Base-by-base conservation (phyloP, 2,329 filamentous ascomycete species). In the Acrodontium crateriforme region DNA sequence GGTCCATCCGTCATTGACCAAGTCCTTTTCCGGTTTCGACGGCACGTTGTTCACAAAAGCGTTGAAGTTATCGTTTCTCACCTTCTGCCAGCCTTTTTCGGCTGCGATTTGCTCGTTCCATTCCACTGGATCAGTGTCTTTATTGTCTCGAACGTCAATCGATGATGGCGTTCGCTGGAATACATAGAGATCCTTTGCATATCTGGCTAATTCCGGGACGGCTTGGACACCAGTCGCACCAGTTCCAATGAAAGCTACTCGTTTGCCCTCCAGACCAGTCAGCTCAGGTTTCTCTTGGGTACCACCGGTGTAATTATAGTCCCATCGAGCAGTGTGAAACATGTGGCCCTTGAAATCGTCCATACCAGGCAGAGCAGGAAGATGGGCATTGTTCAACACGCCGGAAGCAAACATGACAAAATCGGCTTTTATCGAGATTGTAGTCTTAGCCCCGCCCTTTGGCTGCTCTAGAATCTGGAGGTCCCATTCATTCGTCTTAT, bases 1-100 rank as follows among this genome's bases (percentile, higher is more conserved):
- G 2, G 60, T 58, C 64, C 65, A 71, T 6, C 51, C 58, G 37
- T 73, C 68, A 13, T 52, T 36, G 2, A 71, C 58, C 18, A 69
- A 39, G 38, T 71, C 49, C 3, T 46, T 42, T 9, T 49, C 46
- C 3, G 57, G 51, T 30, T 49, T 39, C 2, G 41, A 36, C 5
- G 46, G 44, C 2, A 36, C 36, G 17, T 55, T 54, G 17, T 47
- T 50, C 14, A 65, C 31, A 25, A 52, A 46, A 3, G 33, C 40
- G 36, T 58, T 47, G 31, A 63, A 60, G 41, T 69, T 71, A 15
- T 46, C 31, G 33, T 52, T 50, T 11, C 67, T 58, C 23, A 55
- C 50, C 9, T 40, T 36, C 36, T 67, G 62, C 70, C 69, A 74
- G 4, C 67, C 67, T 2, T 46, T 41, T 9, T 46, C 36, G 3